Evolutionary conservation across 2,329 filamentous ascomycete genomes (phyloP), one percentile per base, ranked within the genome.

Genomic region (Malbranchea cinnamomea): DNA sequence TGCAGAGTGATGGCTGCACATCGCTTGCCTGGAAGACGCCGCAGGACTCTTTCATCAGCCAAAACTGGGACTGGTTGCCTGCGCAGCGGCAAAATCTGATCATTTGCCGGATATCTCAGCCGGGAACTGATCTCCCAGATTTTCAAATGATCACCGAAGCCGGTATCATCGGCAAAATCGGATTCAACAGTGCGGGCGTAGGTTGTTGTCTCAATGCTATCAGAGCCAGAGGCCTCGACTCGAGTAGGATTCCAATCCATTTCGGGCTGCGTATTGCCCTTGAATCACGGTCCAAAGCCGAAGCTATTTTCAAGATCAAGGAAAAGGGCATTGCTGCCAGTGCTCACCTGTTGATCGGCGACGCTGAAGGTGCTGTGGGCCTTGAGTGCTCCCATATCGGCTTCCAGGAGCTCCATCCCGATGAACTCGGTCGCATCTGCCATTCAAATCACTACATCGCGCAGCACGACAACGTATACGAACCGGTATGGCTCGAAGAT

Each of bases 21-120:
- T 57, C 63, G 11, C 42, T 73, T 6, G 57, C 58, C 6, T 71
- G 65, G 65, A 64, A 54, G 18, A 57, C 51, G 1, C 31, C 37
- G 2, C 37, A 39, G 1, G 34, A 38, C 5, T 46, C 53, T 23
- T 65, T 57, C 40, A 45, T 68, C 7, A 63, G 54, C 6, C 67
- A 71, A 50, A 71, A 71, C 34, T 71, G 67, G 67, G 66, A 71
- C 42, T n/a, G n/a, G n/a, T n/a, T n/a, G n/a, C n/a, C n/a, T n/a
- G n/a, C n/a, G n/a, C n/a, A n/a, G n/a, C n/a, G n/a, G n/a, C n/a
- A n/a, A n/a, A n/a, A n/a, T n/a, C n/a, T n/a, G n/a, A n/a, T n/a
- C n/a, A n/a, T n/a, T n/a, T n/a, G n/a, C n/a, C n/a, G n/a, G n/a
- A n/a, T n/a, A n/a, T n/a, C n/a, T n/a, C n/a, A n/a, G n/a, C n/a